phyloP scores from a whole-genome alignment of 371 early-diverging fungal species.

The Massospora cicadina region DNA sequence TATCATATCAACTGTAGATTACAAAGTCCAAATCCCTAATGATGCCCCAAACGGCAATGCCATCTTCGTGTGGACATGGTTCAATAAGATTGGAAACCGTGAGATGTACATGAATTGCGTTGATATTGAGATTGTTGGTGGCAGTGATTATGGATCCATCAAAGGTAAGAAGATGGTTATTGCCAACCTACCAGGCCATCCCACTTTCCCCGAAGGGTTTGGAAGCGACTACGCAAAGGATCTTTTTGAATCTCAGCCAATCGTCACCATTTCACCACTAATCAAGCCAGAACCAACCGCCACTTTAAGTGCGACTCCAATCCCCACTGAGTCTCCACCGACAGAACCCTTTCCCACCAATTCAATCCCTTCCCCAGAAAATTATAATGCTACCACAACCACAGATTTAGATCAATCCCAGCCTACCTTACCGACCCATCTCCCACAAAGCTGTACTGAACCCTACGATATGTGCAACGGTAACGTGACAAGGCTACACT shows the following conservation, averaged over 20 bases:
- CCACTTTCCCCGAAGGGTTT: slow-evolving; percentile 11
- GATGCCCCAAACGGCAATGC: slow-evolving; percentile 20
- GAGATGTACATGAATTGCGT: slow-evolving; percentile 41
- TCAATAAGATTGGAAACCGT: slow-evolving; percentile 18
- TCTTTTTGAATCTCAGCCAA: neutral
- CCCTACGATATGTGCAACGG: too few relatives aligned
- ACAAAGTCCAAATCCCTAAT: slow-evolving; percentile 19
- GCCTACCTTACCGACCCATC: too few relatives aligned
- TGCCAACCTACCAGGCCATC: slow-evolving; percentile 17
- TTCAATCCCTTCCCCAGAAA: too few relatives aligned
- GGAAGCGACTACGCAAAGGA: neutral
- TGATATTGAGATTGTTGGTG: slow-evolving; percentile 24
- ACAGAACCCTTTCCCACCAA: too few relatives aligned
- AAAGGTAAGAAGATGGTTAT: slow-evolving; percentile 23
- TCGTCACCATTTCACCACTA: neutral
- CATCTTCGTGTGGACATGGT: slow-evolving; percentile 8
- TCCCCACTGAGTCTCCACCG: too few relatives aligned
- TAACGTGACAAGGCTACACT: too few relatives aligned
- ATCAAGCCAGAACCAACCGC: too few relatives aligned
- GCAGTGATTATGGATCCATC: slow-evolving; percentile 13
- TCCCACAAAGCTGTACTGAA: too few relatives aligned
- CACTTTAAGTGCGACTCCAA: too few relatives aligned
- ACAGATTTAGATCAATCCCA: too few relatives aligned
- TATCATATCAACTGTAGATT: neutral
- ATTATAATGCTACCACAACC: too few relatives aligned